Conservation (phyloP, 345 rosid genomes). For the Citrus hindsii region DNA sequence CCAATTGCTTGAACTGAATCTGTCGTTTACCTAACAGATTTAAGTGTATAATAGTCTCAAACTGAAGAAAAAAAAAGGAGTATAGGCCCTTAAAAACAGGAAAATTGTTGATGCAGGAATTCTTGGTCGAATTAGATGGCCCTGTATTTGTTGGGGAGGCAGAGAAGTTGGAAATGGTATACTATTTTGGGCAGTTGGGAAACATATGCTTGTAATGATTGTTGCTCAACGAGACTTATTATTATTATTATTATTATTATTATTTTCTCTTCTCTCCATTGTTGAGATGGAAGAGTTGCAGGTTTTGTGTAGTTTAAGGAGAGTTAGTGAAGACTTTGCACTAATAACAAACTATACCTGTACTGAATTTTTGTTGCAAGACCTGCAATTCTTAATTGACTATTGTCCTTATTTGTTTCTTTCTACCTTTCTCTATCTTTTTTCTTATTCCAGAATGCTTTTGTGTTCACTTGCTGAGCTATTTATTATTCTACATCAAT, state of each 20-base stretch:
- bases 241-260: neutral
- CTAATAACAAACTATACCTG: neutral
- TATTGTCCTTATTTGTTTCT: neutral
- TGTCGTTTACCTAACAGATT: neutral
- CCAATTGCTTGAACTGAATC: neutral
- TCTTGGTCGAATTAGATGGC: neutral
- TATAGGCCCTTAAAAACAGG: neutral
- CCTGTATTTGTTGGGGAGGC: neutral
- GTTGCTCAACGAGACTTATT: neutral
- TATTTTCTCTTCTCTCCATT: neutral
- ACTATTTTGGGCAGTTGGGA: neutral
- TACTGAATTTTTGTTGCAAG: neutral
- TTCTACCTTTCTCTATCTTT: neutral
- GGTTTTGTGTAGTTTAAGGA: neutral
- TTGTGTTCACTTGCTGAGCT: neutral
- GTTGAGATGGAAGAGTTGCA: neutral
- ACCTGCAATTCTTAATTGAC: neutral
- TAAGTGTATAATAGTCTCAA: neutral
- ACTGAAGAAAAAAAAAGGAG: neutral
- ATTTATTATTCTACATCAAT: neutral
- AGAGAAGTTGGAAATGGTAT: neutral
- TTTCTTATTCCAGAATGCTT: neutral
- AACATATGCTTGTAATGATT: neutral
- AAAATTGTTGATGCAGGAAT: neutral
- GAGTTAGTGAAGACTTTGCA: neutral